phyloP scores from a whole-genome alignment of 2,329 filamentous ascomycete species.

The Colletotrichum sp. region DNA sequence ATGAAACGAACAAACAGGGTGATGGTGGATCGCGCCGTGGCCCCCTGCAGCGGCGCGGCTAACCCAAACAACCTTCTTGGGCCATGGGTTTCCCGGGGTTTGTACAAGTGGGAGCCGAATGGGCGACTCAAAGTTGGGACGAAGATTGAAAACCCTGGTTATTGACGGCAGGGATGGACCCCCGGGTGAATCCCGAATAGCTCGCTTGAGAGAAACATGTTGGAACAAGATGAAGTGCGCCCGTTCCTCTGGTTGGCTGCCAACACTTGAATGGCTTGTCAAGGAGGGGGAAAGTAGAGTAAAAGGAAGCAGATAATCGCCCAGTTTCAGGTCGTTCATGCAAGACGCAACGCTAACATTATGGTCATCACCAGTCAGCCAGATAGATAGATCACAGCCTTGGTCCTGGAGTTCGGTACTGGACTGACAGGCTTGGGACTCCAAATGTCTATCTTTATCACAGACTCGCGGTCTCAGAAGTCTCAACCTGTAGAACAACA shows the following conservation, averaged over 20 bases:
- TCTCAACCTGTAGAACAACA: not conserved
- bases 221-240: not conserved
- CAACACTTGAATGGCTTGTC: not conserved
- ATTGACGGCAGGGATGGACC: not conserved
- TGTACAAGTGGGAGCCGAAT: not conserved
- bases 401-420: not conserved
- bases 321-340: conserved; percentile 18
- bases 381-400: not conserved
- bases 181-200: not conserved
- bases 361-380: not conserved
- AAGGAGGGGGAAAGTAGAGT: not conserved
- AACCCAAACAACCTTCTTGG: conserved; percentile 16
- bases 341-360: not conserved
- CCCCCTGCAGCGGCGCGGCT: conserved; percentile 17
- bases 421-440: not conserved
- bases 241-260: not conserved
- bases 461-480: not conserved
- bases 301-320: conserved; percentile 3
- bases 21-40: not conserved
- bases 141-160: not conserved
- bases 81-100: conserved; percentile 4
- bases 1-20: conserved; percentile 14
- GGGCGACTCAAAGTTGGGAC: not conserved
- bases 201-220: not conserved
- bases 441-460: not conserved